Evolutionary conservation across 163 green algal species (phyloP), one percentile per base, ranked within the genome.

Genomic region (Scenedesmus sp.): DNA sequence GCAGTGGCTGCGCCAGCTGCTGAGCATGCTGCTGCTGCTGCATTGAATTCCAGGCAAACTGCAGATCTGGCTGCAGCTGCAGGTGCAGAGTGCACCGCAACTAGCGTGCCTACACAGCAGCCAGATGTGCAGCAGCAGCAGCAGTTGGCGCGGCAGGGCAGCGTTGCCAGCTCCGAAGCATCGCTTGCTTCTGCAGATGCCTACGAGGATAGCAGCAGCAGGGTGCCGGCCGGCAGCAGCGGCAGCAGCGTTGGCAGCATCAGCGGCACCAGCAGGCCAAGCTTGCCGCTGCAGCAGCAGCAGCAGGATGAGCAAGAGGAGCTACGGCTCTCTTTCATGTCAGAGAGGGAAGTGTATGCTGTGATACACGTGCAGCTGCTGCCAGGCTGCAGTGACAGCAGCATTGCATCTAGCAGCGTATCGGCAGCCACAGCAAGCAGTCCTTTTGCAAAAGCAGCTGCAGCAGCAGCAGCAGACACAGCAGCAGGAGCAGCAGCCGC

Each of bases 331-430:
- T 87, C 67, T 0, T 88, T 90, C 18, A 26, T 64, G 4, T 23
- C 85, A 16, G 90, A 79, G 70, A 23, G 70, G 23, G 70, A 93
- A 57, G 70, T 93, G 12, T 90, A 87, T 70, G 90, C 70, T 13
- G 90, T 93, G n/a, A 10, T 93, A 54, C 84, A 93, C 59, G 84
- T 93, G 56, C 84, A 87, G 70, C 57, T 93, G 90, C 8, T 90
- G 46, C 59, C 66, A 76, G 67, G 89, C n/a, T 54, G 16, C 23
- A 56, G 70, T 77, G 87, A 46, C 76, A 91, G 76, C 88, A 86
- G 74, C 34, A 87, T 86, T 56, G 73, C 55, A 46, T 55, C 18
- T 2, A 73, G 73, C 74, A 81, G 9, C 77, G 87, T 23, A 3
- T 9, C 76, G 64, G 56, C 76, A 82, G n/a, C 12, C 60, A 88